Base-by-base conservation (phyloP, 345 rosid genomes). In the Eucalyptus sp. region DNA sequence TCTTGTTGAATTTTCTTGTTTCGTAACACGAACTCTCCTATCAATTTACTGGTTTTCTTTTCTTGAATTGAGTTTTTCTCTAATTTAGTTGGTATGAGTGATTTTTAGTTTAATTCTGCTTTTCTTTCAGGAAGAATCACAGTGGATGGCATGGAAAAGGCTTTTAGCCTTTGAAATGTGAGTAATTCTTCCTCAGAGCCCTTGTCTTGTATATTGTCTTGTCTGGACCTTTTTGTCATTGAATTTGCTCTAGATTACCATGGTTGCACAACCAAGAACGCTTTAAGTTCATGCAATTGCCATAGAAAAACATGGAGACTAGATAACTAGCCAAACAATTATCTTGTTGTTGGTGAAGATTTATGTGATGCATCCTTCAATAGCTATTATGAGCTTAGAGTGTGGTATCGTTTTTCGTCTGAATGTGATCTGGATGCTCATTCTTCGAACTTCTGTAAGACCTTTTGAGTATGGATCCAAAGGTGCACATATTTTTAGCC, bases 121-220 rank as follows among this genome's bases (percentile, higher is more conserved):
- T 89, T 37, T 44, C 83, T 49, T 89, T 87, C 95, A 96, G 99
- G 99, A 97, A 92, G 99, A 97, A 91, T 88, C 89, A 88, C 99
- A 96, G 87, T 97, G 99, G 99, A 92, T 95, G 92, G 97, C 97
- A 66, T 97, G 99, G 99, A 96, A 96, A 94, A 95, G 93, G 93
- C 93, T 94, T 90, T 90, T 96, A 88, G 94, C 95, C 86, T 97
- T 96, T 93, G 99, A 97, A 90, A 97, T 94, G 99, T 97, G 95
- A 93, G 94, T 76, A 87, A 33, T 37, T 25, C 56, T 50, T 64
- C 71, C 41, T 52, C 33, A 54, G 44, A 22, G 29, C 51, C 56
- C 41, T 83, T 79, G 24, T 84, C 52, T 68, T 52, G 51, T 80
- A 5, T 50, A n/a, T 84, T 87, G 43, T 14, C 58, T 13, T 31